Conservation (phyloP, 1,284 basidiomycete genomes). For the Leccinum insigne region DNA sequence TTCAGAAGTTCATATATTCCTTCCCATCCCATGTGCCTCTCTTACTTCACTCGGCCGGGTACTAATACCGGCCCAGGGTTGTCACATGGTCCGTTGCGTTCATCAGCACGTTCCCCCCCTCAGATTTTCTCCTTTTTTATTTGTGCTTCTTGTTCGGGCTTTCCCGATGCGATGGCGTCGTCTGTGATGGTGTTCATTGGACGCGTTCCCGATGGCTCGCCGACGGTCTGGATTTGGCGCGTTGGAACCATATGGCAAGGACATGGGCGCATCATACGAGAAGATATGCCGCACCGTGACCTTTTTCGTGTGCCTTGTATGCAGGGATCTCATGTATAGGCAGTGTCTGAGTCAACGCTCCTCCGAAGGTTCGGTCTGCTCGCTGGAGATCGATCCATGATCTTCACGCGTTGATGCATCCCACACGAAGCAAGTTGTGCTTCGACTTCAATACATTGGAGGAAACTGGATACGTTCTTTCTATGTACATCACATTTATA, state of each 20-base stretch:
- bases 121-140: neutral
- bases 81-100: neutral
- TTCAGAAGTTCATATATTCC: neutral
- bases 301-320: neutral
- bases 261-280: neutral
- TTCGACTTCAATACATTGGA: neutral
- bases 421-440: neutral
- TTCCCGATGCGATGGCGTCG: neutral
- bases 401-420: neutral
- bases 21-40: neutral
- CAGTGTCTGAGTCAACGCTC: too few species aligned
- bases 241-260: neutral
- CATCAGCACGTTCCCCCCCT: neutral
- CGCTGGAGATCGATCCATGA: neutral
- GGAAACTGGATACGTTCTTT: neutral
- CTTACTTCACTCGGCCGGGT: neutral
- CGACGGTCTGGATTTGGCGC: neutral
- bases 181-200: neutral
- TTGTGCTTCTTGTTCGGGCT: neutral
- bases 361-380: neutral
- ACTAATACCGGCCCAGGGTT: neutral
- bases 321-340: neutral
- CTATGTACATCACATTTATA: neutral
- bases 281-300: neutral
- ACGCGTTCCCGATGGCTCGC: neutral